A percentile compares a stretch with the other conserved stretches of the same genome.
Evolutionary conservation across 306 rosid genomes (phyloP).

Genomic region (Dalbergia cochinchinensis): DNA sequence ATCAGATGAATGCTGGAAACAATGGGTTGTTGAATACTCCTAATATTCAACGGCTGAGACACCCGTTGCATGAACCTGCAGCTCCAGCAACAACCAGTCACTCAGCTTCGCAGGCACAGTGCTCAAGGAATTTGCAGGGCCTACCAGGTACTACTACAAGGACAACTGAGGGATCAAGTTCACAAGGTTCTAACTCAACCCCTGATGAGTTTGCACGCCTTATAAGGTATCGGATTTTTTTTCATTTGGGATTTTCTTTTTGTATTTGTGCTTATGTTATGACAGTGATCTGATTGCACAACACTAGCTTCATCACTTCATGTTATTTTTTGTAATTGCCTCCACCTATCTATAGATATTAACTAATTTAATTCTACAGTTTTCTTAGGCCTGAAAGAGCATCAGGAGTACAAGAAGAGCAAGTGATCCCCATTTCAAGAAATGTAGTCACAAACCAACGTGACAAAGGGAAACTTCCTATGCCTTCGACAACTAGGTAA

Average conservation of each 20-base stretch:
- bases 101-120: background rate
- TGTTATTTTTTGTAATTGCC: no score
- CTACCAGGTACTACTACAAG: background rate
- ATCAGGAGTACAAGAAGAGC: background rate
- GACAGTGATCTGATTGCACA: no score
- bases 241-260: background rate
- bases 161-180: background rate
- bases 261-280: no score
- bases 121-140: background rate
- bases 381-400: background rate
- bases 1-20: background rate
- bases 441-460: background rate
- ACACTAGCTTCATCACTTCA: no score
- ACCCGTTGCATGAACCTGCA: background rate
- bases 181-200: background rate
- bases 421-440: background rate
- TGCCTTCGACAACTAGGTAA: constrained; percentile 24
- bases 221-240: constrained; percentile 15
- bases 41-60: background rate
- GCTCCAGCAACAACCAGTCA: background rate
- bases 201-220: background rate
- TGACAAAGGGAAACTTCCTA: background rate
- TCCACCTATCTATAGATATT: no score
- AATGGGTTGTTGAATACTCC: background rate
- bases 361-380: background rate